Conservation (phyloP, 352 stramenopile genomes). For the Blastocystis sp. region DNA sequence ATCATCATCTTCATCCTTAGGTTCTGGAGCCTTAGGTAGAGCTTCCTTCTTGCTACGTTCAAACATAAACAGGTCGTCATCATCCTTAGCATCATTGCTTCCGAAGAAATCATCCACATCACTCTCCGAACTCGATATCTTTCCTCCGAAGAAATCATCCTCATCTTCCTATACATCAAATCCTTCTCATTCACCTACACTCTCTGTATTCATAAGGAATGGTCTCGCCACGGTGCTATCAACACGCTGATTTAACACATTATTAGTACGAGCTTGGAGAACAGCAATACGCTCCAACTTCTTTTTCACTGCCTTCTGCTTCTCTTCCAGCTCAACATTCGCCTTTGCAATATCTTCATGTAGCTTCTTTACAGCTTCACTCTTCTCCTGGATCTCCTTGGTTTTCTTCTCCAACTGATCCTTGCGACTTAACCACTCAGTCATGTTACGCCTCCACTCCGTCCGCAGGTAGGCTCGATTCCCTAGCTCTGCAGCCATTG, state of each 20-base stretch:
- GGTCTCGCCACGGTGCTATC: background rate
- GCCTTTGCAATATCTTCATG: conserved; percentile 53
- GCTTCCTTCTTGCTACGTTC: conserved; percentile 7
- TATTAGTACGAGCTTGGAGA: conserved; percentile 43
- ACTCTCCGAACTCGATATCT: background rate
- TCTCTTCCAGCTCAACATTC: conserved; percentile 65
- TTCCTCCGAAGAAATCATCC: conserved; percentile 30
- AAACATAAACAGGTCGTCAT: conserved; percentile 1
- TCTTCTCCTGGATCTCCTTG: conserved; percentile 43
- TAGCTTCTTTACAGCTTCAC: conserved; percentile 1
- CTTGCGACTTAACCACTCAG: conserved; percentile 21
- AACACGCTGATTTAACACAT: conserved; percentile 23
- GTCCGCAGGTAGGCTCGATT: conserved; percentile 33
- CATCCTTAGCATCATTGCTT: background rate
- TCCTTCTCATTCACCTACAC: background rate
- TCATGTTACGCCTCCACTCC: conserved; percentile 23
- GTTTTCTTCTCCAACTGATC: conserved; percentile 37
- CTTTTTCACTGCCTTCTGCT: conserved; percentile 65
- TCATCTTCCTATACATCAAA: background rate
- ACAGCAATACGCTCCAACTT: conserved; percentile 47
- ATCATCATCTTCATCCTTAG: conserved; percentile 7
- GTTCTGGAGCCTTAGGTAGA: conserved; percentile 3
- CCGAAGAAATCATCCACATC: conserved; percentile 33
- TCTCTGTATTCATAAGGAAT: background rate
- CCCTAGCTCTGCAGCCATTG: conserved; percentile 54